Base-by-base conservation (phyloP, 2,329 filamentous ascomycete species). In the Paecilomyces sp. region DNA sequence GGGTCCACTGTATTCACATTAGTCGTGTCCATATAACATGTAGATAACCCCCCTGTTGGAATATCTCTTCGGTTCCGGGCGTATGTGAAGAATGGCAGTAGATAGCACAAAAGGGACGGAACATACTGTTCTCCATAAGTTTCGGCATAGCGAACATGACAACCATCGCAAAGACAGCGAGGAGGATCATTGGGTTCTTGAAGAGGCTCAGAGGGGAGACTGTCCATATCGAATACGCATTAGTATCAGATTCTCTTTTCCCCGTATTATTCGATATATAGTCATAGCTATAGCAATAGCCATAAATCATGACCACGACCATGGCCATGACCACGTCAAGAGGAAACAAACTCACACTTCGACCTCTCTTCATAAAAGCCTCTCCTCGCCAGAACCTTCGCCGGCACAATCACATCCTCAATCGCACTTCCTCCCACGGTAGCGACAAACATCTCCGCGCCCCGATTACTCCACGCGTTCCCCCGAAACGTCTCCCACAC, bases 171-270 rank as follows among this genome's bases (percentile, higher is more conserved):
- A 94, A 86, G 34, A 96, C 77, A 3, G 89, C 92, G 80, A 99
- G 88, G 62, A 99, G 83, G 64, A 97, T 97, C 92, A 97, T 97
- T 3, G 94, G 94, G 72, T 91, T 96, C 80, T 94, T 94, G 68
- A 97, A 81, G 59, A 97, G 87, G 60, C 84, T 85, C 60, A 97
- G 70, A n/a, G 92, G 82, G 18, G 88, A 91, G 77, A 93, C 89
- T 91, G 65, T 54, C 18, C 51, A 41, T 11, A 25, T 33, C 33
- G n/a, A 28, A 28, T 15, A n/a, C n/a, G 55, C 24, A 55, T 65
- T 60, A 64, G 58, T 47, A 52, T 36, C n/a, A 28, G 3, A 28
- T 28, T 28, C 25, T 28, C 25, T 6, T 28, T 6, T 28, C 25
- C 25, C 25, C 25, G 25, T 28, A 28, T 28, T 28, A 28, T 6